Percentiles rank a stretch among this genome's conserved stretches.
These are phyloP conservation scores for Platanus orientalis DNA, from an alignment of 164 flowering plant species.

Conservation along the genomic window DNA sequence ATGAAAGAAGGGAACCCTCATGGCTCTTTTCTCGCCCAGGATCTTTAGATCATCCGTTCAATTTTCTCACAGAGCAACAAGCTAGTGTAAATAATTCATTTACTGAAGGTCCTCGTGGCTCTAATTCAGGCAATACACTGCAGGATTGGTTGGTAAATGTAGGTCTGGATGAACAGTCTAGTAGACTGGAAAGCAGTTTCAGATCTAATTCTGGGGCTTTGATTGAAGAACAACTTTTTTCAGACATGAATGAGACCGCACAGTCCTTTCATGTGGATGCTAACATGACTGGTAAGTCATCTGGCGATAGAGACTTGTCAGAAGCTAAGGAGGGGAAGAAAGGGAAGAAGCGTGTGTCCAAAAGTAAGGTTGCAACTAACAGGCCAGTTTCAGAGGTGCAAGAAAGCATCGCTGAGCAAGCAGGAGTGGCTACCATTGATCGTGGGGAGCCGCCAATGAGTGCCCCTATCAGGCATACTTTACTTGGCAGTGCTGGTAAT, in stretches of 20 bases:
- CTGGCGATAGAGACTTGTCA: conserved; percentile 18
- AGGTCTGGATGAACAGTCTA: conserved; percentile 24
- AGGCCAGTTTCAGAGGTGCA: conserved; percentile 27
- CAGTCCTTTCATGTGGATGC: too few species aligned
- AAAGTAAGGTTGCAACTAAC: conserved; percentile 27
- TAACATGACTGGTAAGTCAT: too few species aligned
- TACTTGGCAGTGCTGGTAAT: conserved; percentile 35
- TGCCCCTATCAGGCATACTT: conserved; percentile 30
- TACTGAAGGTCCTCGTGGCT: conserved; percentile 34
- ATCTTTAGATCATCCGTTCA: conserved; percentile 32
- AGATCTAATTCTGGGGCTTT: conserved; percentile 36
- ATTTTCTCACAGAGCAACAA: conserved; percentile 18
- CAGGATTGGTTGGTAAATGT: conserved; percentile 22
- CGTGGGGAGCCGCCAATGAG: conserved; percentile 24
- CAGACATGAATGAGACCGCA: conserved; percentile 28
- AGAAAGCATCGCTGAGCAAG: conserved; percentile 31
- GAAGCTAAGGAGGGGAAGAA: conserved; percentile 24
- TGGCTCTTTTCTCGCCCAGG: conserved; percentile 38
- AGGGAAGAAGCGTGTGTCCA: conserved; percentile 21
- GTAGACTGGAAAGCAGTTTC: conserved; percentile 21
- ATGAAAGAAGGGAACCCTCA: conserved; percentile 41
- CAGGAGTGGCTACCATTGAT: conserved; percentile 19
- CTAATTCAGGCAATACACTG: conserved; percentile 30
- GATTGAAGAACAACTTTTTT: conserved; percentile 24
- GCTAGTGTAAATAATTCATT: conserved; percentile 27